Evolutionary conservation across 2,329 filamentous ascomycete species (phyloP).

Genomic region (Colletotrichum neosansevieriae): DNA sequence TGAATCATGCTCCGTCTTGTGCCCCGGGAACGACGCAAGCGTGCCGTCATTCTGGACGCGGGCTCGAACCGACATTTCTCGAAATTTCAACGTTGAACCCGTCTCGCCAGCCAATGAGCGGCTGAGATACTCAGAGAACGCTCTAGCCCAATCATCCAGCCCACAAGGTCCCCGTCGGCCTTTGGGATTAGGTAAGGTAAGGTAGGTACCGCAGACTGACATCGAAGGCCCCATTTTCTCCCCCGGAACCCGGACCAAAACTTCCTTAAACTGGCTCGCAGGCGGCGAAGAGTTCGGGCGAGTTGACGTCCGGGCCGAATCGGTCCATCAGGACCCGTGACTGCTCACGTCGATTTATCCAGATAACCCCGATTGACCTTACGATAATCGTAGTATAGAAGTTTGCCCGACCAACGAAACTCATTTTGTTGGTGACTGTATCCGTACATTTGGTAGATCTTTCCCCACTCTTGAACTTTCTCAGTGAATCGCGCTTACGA

Average conservation of each 20-base stretch:
- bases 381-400: too few relatives aligned
- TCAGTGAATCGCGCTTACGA: too few relatives aligned
- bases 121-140: not conserved
- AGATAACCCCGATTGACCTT: not conserved
- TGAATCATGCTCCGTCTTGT: not conserved
- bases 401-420: too few relatives aligned
- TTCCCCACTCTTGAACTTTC: too few relatives aligned
- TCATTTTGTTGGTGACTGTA: too few relatives aligned
- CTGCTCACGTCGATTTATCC: not conserved
- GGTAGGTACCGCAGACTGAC: conserved; percentile 29
- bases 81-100: conserved; percentile 8
- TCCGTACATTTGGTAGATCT: too few relatives aligned
- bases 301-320: conserved; percentile 21
- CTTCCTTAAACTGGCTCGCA: conserved; percentile 26
- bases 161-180: conserved; percentile 36
- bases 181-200: too few relatives aligned
- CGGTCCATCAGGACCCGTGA: not conserved
- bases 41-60: conserved; percentile 29
- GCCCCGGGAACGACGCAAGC: conserved; percentile 15
- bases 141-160: conserved; percentile 37
- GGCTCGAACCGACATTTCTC: too few relatives aligned
- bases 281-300: not conserved
- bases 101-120: conserved; percentile 19
- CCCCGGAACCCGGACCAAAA: conserved; percentile 37
- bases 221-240: conserved; percentile 25